A percentile compares a stretch with the other conserved stretches of the same genome.
phyloP scores from a whole-genome alignment of 2,329 filamentous ascomycete species.

The Fusarium sororula region DNA sequence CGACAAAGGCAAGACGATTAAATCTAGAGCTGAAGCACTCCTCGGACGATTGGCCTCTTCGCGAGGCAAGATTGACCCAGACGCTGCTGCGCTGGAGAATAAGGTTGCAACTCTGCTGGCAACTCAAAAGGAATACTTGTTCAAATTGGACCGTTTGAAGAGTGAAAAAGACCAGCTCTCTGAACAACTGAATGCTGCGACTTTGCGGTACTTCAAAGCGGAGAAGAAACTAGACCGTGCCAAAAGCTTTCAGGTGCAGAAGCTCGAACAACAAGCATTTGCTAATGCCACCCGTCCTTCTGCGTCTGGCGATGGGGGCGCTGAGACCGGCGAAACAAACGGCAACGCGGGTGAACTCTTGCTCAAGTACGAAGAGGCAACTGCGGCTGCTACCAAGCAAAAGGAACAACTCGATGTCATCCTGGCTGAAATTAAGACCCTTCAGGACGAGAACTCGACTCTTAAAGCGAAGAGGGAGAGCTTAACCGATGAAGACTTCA shows the following conservation, averaged over 20 bases:
- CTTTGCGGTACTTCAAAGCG: conserved; percentile 90
- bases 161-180: conserved; percentile 86
- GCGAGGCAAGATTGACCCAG: conserved; percentile 67
- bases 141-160: conserved; percentile 78
- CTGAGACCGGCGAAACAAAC: conserved; percentile 61
- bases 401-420: conserved; percentile 88
- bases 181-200: conserved; percentile 87
- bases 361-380: conserved; percentile 78
- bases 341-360: conserved; percentile 73
- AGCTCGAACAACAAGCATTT: conserved; percentile 88
- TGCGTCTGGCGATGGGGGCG: conserved; percentile 55
- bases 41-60: conserved; percentile 65
- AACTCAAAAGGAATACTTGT: conserved; percentile 81
- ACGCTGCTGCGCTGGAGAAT: conserved; percentile 76
- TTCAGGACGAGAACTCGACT: conserved; percentile 82
- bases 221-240: conserved; percentile 93
- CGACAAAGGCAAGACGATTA: conserved; percentile 79
- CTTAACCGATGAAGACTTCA: conserved; percentile 91
- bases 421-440: conserved; percentile 76
- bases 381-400: conserved; percentile 80
- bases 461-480: conserved; percentile 74
- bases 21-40: conserved; percentile 75
- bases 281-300: conserved; percentile 69
- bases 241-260: conserved; percentile 89
- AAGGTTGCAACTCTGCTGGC: conserved; percentile 80